These are phyloP conservation scores for Hibiscus syriacus DNA, from an alignment of 345 rosid genomes.

Conservation along the genomic window DNA sequence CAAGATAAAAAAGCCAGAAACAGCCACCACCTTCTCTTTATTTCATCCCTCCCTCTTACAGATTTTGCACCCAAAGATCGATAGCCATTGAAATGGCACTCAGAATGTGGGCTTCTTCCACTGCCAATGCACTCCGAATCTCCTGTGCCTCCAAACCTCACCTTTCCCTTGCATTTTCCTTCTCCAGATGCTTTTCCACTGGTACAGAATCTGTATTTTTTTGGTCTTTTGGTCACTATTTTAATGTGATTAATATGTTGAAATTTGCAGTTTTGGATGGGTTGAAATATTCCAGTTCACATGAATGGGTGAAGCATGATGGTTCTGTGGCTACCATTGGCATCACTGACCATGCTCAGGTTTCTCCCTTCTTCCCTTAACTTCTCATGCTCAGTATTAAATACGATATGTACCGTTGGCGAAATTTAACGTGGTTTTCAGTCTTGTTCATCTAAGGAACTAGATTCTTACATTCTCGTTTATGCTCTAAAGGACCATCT, in stretches of 20 bases:
- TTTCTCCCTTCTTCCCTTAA: conserved; percentile 9
- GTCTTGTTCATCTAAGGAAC: not conserved
- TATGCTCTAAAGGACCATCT: conserved; percentile 53
- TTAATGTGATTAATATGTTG: not conserved
- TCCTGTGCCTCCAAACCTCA: conserved; percentile 45
- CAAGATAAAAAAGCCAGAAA: conserved; percentile 28
- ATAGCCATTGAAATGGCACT: conserved; percentile 51
- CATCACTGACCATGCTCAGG: conserved; percentile 98
- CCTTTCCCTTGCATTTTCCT: conserved; percentile 42
- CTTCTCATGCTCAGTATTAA: no score
- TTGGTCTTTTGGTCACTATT: not conserved
- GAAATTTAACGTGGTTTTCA: no score
- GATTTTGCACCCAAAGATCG: not conserved
- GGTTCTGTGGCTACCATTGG: conserved; percentile 82
- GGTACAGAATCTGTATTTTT: conserved; percentile 38
- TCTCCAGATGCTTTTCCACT: conserved; percentile 78
- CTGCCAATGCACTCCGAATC: conserved; percentile 74
- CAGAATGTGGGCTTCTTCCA: conserved; percentile 93
- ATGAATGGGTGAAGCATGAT: conserved; percentile 97
- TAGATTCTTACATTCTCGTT: not conserved
- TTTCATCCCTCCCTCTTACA: not conserved
- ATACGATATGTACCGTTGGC: no score
- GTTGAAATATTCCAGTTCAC: conserved; percentile 81
- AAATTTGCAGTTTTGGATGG: conserved; percentile 71
- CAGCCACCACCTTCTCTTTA: conserved; percentile 1